Conservation (phyloP, 768 basidiomycete genomes). For the Macrolepiota fuliginosa region DNA sequence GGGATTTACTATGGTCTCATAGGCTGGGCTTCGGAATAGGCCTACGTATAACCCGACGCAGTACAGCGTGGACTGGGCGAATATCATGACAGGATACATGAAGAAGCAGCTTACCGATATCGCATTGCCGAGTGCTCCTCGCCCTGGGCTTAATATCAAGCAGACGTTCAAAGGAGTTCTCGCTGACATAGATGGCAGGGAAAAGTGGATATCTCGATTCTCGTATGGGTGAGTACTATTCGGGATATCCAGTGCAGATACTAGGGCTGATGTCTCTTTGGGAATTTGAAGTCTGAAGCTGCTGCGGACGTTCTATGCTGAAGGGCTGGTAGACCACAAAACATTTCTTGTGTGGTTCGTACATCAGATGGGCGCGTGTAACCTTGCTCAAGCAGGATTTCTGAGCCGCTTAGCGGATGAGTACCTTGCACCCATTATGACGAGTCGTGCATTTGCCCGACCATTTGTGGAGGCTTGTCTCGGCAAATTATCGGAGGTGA, state of each 20-base stretch:
- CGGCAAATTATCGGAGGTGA: constrained; percentile 63
- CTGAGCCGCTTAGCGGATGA: constrained; percentile 75
- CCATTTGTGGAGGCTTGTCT: constrained; percentile 75
- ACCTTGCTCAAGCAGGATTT: constrained; percentile 81
- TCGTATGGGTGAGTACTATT: constrained; percentile 59
- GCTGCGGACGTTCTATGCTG: constrained; percentile 72
- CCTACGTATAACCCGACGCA: constrained; percentile 79
- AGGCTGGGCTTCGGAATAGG: constrained; percentile 77
- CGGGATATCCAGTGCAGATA: neutral
- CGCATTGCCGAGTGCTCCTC: constrained; percentile 73
- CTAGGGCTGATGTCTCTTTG: neutral
- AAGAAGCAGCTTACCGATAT: constrained; percentile 83
- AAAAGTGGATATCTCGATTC: constrained; percentile 78
- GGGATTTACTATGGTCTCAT: neutral
- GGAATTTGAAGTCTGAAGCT: constrained; percentile 53
- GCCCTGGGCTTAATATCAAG: constrained; percentile 76
- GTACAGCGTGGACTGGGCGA: constrained; percentile 86
- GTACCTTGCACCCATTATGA: constrained; percentile 69
- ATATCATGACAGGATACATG: constrained; percentile 74
- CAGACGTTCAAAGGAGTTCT: constrained; percentile 82
- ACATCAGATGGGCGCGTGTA: constrained; percentile 72
- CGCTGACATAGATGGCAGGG: constrained; percentile 65
- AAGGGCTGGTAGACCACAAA: constrained; percentile 76
- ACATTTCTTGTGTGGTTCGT: constrained; percentile 80
- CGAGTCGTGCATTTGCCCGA: constrained; percentile 62